Evolutionary conservation across 805 yeast genomes (phyloP).

Genomic region (Isabelozyma heimii): DNA sequence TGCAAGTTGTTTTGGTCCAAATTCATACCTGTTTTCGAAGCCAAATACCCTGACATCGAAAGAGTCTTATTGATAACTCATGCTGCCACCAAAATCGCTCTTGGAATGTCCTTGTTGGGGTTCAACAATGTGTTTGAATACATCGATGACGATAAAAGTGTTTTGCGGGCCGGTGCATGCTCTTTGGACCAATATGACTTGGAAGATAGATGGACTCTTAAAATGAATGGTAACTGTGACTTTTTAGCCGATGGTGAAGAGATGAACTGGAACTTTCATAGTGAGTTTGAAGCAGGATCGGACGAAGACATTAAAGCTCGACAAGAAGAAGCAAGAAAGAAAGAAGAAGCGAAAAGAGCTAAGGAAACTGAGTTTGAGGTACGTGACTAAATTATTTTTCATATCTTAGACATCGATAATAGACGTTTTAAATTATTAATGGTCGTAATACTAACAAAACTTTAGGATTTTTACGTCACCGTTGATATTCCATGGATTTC

Average conservation of each 20-base stretch:
- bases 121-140: slow-evolving; percentile 49
- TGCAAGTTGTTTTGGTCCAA: slow-evolving; percentile 50
- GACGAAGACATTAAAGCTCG: slow-evolving; percentile 76
- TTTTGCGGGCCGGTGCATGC: slow-evolving; percentile 76
- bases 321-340: slow-evolving; percentile 10
- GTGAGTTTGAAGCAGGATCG: slow-evolving; percentile 82
- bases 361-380: slow-evolving; percentile 20
- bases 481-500: slow-evolving; percentile 26
- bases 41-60: slow-evolving; percentile 56
- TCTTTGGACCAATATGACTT: slow-evolving; percentile 63
- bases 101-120: slow-evolving; percentile 74
- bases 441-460: slow-evolving; percentile 17
- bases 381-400: slow-evolving; percentile 18
- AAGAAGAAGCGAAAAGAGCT: slow-evolving; percentile 5
- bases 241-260: slow-evolving; percentile 80
- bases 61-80: slow-evolving; percentile 78
- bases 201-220: slow-evolving; percentile 52
- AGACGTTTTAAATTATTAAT: slow-evolving; percentile 2
- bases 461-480: slow-evolving; percentile 31
- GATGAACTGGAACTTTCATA: slow-evolving; percentile 87
- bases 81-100: slow-evolving; percentile 88
- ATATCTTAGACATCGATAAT: neutral
- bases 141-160: slow-evolving; percentile 39
- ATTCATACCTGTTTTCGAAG: slow-evolving; percentile 59
- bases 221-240: slow-evolving; percentile 69